Evolutionary conservation across 805 yeast species (phyloP).

Genomic region (Candida manassasensis): DNA sequence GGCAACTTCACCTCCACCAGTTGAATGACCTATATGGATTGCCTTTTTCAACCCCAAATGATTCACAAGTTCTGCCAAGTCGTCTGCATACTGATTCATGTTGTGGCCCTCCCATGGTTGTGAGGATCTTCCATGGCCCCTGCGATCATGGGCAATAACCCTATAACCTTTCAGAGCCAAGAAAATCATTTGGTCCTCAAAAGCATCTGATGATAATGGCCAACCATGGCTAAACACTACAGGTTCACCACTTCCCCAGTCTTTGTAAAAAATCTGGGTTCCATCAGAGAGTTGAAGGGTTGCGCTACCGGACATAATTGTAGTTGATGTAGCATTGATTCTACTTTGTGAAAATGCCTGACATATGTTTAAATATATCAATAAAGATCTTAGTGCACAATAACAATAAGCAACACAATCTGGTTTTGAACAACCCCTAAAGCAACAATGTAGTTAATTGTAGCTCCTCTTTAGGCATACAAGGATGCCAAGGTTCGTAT

Average conservation of each 20-base stretch:
- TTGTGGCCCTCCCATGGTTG: slow-evolving; percentile 15
- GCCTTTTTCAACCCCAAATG: slow-evolving; percentile 12
- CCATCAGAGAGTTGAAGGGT: slow-evolving; percentile 7
- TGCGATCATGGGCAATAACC: slow-evolving; percentile 15
- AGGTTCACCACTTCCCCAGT: slow-evolving; percentile 14
- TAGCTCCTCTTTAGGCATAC: too few relatives aligned
- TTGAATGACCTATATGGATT: slow-evolving; percentile 15
- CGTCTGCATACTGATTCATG: slow-evolving; percentile 16
- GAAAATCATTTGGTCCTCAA: slow-evolving; percentile 14
- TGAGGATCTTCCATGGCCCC: slow-evolving; percentile 16
- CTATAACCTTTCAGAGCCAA: slow-evolving; percentile 14
- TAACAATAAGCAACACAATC: too few relatives aligned
- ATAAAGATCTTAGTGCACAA: too few relatives aligned
- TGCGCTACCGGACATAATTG: slow-evolving; percentile 8
- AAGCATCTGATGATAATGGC: slow-evolving; percentile 15
- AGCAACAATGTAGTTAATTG: too few relatives aligned
- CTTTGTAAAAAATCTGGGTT: slow-evolving; percentile 13
- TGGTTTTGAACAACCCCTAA: too few relatives aligned
- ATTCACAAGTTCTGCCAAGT: slow-evolving; percentile 13
- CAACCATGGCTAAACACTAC: slow-evolving; percentile 16
- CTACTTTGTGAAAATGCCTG: too few relatives aligned
- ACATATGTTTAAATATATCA: too few relatives aligned
- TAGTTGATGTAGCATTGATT: too few relatives aligned
- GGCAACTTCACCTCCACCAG: slow-evolving; percentile 16
- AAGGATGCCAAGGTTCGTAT: too few relatives aligned